Conservation (phyloP, 129 eudicot genomes). For the Pseudognaphalium luteoalbum region DNA sequence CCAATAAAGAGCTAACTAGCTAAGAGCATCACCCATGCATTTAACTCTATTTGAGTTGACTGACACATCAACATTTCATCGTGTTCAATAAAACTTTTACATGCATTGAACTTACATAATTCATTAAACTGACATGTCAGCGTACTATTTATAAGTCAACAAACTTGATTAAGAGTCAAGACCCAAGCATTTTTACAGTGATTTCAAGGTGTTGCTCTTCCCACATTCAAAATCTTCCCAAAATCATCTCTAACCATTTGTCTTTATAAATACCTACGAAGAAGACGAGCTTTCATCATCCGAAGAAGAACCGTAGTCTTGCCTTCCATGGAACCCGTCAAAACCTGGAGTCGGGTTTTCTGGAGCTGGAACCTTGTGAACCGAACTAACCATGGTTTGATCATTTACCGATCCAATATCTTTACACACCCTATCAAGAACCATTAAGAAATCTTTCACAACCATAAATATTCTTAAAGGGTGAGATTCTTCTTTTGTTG, state of each 20-base stretch:
- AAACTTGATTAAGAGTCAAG: too few species aligned
- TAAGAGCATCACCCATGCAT: too few species aligned
- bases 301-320: constrained; percentile 57
- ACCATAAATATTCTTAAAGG: constrained; percentile 90
- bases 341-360: constrained; percentile 53
- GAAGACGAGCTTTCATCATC: constrained; percentile 65
- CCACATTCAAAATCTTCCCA: constrained; percentile 31
- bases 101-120: too few species aligned
- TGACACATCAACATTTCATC: too few species aligned
- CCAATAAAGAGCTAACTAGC: too few species aligned
- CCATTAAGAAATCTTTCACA: constrained; percentile 73
- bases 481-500: constrained; percentile 91
- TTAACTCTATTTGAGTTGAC: too few species aligned
- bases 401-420: constrained; percentile 82
- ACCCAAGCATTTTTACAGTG: constrained; percentile 12
- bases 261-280: constrained; percentile 27
- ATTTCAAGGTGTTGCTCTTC: constrained; percentile 25
- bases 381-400: constrained; percentile 50
- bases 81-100: too few species aligned
- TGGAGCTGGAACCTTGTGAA: constrained; percentile 61
- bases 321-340: constrained; percentile 47
- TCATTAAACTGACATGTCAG: too few species aligned
- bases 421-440: constrained; percentile 83
- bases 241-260: constrained; percentile 48
- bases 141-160: too few species aligned